Percentiles rank a stretch among this genome's conserved stretches.
phyloP scores from a whole-genome alignment of 2,329 filamentous ascomycete genomes.

The Penicillium sp. region DNA sequence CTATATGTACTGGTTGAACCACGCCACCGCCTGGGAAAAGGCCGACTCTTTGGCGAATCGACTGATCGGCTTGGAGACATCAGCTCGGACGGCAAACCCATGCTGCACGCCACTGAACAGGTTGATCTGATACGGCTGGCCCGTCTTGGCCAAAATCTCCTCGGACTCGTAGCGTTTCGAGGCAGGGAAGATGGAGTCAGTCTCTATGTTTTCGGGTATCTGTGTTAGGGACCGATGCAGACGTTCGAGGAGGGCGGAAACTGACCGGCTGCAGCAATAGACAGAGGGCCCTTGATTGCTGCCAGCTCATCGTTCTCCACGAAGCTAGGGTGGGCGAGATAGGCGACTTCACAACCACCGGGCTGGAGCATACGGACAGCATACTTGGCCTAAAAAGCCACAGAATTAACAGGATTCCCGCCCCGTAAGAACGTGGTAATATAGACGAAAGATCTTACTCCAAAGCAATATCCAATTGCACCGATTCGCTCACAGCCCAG shows the following conservation, averaged over 20 bases:
- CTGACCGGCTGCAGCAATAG: constrained; percentile 54
- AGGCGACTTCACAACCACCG: constrained; percentile 61
- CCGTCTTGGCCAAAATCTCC: constrained; percentile 54
- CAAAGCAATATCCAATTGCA: constrained; percentile 21
- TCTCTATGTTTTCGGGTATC: constrained; percentile 41
- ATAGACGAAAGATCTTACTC: constrained; percentile 5
- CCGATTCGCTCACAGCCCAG: constrained; percentile 18
- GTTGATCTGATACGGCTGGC: constrained; percentile 68
- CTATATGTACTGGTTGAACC: constrained; percentile 49
- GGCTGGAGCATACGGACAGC: constrained; percentile 64
- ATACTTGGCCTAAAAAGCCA: constrained; percentile 49
- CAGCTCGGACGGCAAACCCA: constrained; percentile 68
- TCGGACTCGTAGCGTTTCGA: constrained; percentile 62
- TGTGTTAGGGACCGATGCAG: constrained; percentile 14
- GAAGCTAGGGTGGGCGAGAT: constrained; percentile 70
- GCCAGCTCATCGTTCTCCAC: constrained; percentile 63
- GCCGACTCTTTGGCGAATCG: constrained; percentile 73
- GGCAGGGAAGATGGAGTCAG: constrained; percentile 60
- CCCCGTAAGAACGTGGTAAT: neutral
- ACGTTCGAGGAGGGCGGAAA: neutral
- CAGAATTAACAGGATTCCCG: neutral
- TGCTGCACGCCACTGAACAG: constrained; percentile 67
- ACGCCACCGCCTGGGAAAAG: constrained; percentile 69
- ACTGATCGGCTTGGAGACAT: constrained; percentile 53
- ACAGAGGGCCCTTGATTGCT: constrained; percentile 61